Evolutionary conservation across 1,284 basidiomycete species (phyloP).

Genomic region (Bjerkandera adusta): DNA sequence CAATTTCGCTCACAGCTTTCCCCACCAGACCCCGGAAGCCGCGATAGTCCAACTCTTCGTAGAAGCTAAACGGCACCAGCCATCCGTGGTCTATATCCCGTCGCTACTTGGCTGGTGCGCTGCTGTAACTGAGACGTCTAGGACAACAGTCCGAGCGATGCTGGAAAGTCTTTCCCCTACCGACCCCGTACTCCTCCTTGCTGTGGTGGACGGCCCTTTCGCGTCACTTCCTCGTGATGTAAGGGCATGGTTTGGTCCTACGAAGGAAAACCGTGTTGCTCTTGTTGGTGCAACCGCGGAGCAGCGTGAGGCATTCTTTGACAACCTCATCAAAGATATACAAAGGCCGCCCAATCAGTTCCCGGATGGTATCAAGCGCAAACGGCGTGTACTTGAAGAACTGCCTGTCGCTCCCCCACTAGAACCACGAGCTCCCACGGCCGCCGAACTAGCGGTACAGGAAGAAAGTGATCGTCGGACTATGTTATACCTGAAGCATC

Average conservation of each 20-base stretch:
- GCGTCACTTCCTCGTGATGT: slow-evolving; percentile 80
- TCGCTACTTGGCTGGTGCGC: slow-evolving; percentile 86
- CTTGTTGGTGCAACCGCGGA: slow-evolving; percentile 49
- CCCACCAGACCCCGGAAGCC: slow-evolving; percentile 81
- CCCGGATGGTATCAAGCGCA: slow-evolving; percentile 86
- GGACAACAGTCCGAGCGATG: slow-evolving; percentile 86
- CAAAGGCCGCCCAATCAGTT: slow-evolving; percentile 83
- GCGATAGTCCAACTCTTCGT: slow-evolving; percentile 95
- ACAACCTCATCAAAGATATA: slow-evolving; percentile 67
- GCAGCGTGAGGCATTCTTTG: slow-evolving; percentile 81
- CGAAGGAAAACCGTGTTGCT: slow-evolving; percentile 72
- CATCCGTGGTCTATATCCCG: slow-evolving; percentile 94
- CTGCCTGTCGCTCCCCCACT: slow-evolving; percentile 89
- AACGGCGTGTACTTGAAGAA: slow-evolving; percentile 82
- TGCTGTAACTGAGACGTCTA: slow-evolving; percentile 81
- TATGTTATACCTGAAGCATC: slow-evolving; percentile 83
- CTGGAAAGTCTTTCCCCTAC: slow-evolving; percentile 88
- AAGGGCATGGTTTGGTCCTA: slow-evolving; percentile 87
- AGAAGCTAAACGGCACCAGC: slow-evolving; percentile 97
- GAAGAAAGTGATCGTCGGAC: slow-evolving; percentile 79
- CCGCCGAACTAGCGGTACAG: slow-evolving; percentile 82
- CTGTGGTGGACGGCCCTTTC: slow-evolving; percentile 81
- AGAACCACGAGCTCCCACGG: slow-evolving; percentile 81
- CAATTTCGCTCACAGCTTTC: slow-evolving; percentile 6
- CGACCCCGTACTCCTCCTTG: slow-evolving; percentile 91